These are phyloP conservation scores for Arbutus unedo DNA, from an alignment of 148 eudicot species.

Conservation along the genomic window DNA sequence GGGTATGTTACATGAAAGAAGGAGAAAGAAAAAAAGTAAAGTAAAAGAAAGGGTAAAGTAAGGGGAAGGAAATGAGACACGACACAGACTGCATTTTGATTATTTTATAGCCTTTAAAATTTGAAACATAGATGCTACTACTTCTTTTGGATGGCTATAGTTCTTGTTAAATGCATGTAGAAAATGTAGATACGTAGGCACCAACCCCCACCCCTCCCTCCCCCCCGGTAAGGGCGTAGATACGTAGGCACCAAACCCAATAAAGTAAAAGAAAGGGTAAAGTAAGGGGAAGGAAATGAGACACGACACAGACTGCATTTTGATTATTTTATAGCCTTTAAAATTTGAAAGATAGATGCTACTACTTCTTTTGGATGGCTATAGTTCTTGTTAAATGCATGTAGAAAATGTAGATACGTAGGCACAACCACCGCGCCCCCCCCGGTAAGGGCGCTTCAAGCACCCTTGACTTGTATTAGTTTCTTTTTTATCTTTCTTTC, in stretches of 20 bases:
- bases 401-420: not conserved
- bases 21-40: not conserved
- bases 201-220: too few species aligned
- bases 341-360: not conserved
- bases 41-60: not conserved
- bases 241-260: slow-evolving; percentile 1
- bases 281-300: slow-evolving; percentile 1
- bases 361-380: not conserved
- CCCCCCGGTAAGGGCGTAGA: too few species aligned
- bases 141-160: not conserved
- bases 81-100: slow-evolving; percentile 7
- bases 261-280: not conserved
- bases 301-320: slow-evolving; percentile 10
- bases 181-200: not conserved
- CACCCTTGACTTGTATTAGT: not conserved
- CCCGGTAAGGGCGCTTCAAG: not conserved
- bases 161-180: not conserved
- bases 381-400: not conserved
- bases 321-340: not conserved
- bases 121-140: not conserved
- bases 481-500: not conserved
- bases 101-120: not conserved
- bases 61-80: not conserved
- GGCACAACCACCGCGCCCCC: slow-evolving; percentile 3
- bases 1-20: not conserved